Base-by-base conservation (phyloP, 208 protist species). In the Balamuthia mandrillaris region DNA sequence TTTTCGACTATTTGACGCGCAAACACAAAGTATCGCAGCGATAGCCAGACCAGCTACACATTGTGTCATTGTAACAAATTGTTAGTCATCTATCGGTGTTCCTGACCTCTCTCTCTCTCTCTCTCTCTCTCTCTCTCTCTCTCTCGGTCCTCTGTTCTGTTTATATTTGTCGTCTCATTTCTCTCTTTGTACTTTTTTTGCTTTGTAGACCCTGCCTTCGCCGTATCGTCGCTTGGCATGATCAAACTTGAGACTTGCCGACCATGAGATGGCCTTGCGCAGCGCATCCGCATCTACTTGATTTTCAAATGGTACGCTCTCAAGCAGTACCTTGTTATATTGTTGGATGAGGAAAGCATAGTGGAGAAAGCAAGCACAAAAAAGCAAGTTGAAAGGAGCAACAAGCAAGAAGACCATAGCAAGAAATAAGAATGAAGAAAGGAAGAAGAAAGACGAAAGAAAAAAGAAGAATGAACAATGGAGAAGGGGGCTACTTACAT, bases 201-300 rank as follows among this genome's bases (percentile, higher is more conserved):
- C 47, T 29, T 82, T 82, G 54, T 82, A 82, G 49, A 31, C 47
- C 39, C 65, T 82, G 74, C 74, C 74, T 63, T 82, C 74, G 3
- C 35, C 14, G n/a, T 65, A 31, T 21, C 74, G 47, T 18, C 74
- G 47, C 51, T 82, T 82, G 45, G 74, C 74, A 21, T 82, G 74
- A 29, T 82, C 74, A 42, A 82, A 82, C 49, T 82, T 82, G 51
- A 82, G 74, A 27, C 51, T 65, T 2, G 74, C 74, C 29, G 58
- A 45, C 74, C 74, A 82, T 0, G 74, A 82, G 1, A 82, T 39
- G 0, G 35, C 51, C 37, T 82, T 82, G 4, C 74, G 3, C 3
- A 82, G 39, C 9, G 65, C n/a, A 27, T 82, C 74, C 4, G 65
- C 16, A 39, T 82, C 74, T 3, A 82, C 35, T 31, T 35, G 58